Evolutionary conservation across 1,284 basidiomycete genomes (phyloP).

Genomic region (Irpex sp.): DNA sequence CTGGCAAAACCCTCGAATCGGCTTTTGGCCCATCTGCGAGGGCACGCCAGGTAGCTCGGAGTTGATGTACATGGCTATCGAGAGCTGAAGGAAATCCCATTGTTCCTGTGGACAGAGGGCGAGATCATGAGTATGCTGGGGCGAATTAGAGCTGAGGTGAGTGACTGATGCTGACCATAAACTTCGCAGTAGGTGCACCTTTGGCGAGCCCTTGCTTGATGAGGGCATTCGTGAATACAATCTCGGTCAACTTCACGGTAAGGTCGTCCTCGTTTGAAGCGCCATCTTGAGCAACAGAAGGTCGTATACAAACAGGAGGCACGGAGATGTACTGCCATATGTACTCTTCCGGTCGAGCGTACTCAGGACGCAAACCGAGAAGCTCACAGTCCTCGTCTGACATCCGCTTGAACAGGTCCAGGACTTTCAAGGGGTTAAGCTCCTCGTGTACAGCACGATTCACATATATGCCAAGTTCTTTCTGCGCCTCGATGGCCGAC

Average conservation of each 20-base stretch:
- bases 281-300: slow-evolving; percentile 95
- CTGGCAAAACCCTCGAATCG: slow-evolving; percentile 96
- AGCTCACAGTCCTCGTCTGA: slow-evolving; percentile 97
- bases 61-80: slow-evolving; percentile 98
- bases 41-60: slow-evolving; percentile 95
- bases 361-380: slow-evolving; percentile 85
- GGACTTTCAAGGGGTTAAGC: slow-evolving; percentile 90
- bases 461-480: slow-evolving; percentile 83
- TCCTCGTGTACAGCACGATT: slow-evolving; percentile 92
- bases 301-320: slow-evolving; percentile 96
- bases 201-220: slow-evolving; percentile 87
- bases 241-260: slow-evolving; percentile 96
- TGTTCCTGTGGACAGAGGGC: slow-evolving; percentile 63
- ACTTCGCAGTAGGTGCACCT: slow-evolving; percentile 84
- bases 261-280: slow-evolving; percentile 98
- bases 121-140: slow-evolving; percentile 11
- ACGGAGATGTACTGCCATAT: slow-evolving; percentile 99
- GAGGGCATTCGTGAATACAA: slow-evolving; percentile 92
- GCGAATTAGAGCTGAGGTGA: not conserved
- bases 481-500: slow-evolving; percentile 82
- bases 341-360: slow-evolving; percentile 95
- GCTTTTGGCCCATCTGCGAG: slow-evolving; percentile 81
- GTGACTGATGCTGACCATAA: slow-evolving; percentile 63
- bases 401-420: slow-evolving; percentile 92
- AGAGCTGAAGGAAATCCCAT: slow-evolving; percentile 97